A percentile compares a stretch with the other conserved stretches of the same genome.
phyloP scores from a whole-genome alignment of 78 protist genomes.

The Dictyostelium brefeldianum region DNA sequence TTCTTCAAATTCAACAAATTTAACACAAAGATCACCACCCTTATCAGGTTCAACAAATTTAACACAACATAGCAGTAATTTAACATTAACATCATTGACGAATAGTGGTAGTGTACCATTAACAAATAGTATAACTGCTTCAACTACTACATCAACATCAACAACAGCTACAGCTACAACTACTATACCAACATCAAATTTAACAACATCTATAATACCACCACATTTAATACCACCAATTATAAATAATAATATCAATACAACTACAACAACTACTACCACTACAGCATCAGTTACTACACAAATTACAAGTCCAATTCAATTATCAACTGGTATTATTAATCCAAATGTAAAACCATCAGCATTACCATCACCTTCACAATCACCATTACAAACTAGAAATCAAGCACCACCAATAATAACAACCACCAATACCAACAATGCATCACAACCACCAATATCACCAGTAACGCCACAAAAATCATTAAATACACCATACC shows the following conservation, averaged over 20 bases:
- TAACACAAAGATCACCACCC: background rate
- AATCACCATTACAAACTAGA: constrained; percentile 36
- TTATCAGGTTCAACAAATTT: background rate
- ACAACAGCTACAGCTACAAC: background rate
- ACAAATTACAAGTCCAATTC: background rate
- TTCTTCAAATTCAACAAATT: background rate
- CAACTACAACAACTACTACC: background rate
- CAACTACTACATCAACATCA: background rate
- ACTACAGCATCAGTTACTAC: background rate
- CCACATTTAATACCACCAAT: background rate
- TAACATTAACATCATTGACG: background rate
- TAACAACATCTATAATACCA: background rate
- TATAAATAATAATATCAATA: background rate
- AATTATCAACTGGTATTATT: background rate
- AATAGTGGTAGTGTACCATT: background rate
- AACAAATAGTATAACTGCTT: background rate
- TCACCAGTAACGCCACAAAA: background rate
- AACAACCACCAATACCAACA: background rate
- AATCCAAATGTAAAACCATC: constrained; percentile 4
- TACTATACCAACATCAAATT: constrained; percentile 1
- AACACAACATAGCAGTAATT: background rate
- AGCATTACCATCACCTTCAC: constrained; percentile 23
- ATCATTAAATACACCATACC: background rate
- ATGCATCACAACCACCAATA: background rate
- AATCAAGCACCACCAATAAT: background rate